Evolutionary conservation across 177 flowering plant genomes (phyloP).

Genomic region (Vitis hybrid): DNA sequence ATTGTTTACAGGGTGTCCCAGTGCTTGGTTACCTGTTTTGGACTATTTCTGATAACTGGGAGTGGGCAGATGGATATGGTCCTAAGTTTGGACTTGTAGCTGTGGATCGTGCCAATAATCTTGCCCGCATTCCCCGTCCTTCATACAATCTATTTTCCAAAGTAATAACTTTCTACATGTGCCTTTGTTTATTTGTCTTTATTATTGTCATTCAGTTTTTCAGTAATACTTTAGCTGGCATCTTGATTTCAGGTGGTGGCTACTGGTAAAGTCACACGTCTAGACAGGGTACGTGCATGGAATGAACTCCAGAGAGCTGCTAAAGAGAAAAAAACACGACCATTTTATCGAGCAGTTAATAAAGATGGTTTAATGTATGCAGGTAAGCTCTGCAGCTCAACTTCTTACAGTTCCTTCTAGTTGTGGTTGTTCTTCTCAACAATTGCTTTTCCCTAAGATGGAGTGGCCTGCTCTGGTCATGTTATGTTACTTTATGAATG

Average conservation of each 20-base stretch:
- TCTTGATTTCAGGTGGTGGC: conserved; percentile 60
- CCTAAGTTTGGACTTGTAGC: conserved; percentile 99
- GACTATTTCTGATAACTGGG: conserved; percentile 99
- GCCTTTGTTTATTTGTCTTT: neutral
- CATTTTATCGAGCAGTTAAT: conserved; percentile 80
- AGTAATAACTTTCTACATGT: conserved; percentile 29
- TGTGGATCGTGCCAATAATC: conserved; percentile 81
- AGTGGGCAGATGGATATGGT: conserved; percentile 99
- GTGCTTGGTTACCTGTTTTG: conserved; percentile 92
- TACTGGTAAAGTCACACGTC: conserved; percentile 64
- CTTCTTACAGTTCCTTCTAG: neutral
- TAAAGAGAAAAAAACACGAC: conserved; percentile 56
- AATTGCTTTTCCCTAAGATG: neutral
- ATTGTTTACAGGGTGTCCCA: conserved; percentile 72
- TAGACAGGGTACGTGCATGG: conserved; percentile 76
- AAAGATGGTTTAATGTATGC: conserved; percentile 90
- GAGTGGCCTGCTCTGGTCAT: neutral
- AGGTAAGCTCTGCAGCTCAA: conserved; percentile 45
- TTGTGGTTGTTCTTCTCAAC: neutral
- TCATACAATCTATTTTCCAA: conserved; percentile 85
- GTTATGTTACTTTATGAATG: neutral
- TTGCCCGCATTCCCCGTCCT: conserved; percentile 86
- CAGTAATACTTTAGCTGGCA: neutral
- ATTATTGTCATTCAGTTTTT: neutral
- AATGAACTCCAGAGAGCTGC: conserved; percentile 74